Conservation (phyloP, 2,329 filamentous ascomycete genomes). For the Nakataea oryzae region DNA sequence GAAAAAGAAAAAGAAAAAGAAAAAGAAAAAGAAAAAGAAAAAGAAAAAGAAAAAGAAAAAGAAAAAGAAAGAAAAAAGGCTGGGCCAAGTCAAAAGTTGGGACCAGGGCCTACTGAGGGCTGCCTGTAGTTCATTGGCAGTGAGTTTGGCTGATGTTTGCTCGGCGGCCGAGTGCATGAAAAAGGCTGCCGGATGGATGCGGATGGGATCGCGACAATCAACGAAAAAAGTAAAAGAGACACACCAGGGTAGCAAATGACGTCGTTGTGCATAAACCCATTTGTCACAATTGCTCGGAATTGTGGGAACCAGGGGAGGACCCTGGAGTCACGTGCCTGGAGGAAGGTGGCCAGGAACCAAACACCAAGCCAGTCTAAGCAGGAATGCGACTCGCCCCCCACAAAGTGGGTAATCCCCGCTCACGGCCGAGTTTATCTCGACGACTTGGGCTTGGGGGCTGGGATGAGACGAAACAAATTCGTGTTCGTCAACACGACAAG, state of each 20-base stretch:
- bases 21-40: not conserved
- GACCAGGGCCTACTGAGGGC: not conserved
- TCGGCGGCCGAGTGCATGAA: too few species aligned
- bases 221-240: not conserved
- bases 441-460: not conserved
- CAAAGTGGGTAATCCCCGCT: not conserved
- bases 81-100: too few species aligned
- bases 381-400: not conserved
- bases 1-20: not conserved
- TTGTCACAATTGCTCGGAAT: too few species aligned
- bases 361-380: too few species aligned
- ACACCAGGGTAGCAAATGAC: too few species aligned
- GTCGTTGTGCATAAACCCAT: not conserved
- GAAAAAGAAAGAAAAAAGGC: too few species aligned
- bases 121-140: too few species aligned
- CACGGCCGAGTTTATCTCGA: not conserved
- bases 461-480: not conserved
- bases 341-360: too few species aligned
- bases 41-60: not conserved
- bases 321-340: not conserved
- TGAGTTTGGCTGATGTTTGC: too few species aligned
- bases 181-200: not conserved
- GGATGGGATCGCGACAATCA: not conserved
- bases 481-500: too few species aligned
- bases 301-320: not conserved